Evolutionary conservation across 257 asterid species (phyloP).

Genomic region (Fraxinus quadrangulata): DNA sequence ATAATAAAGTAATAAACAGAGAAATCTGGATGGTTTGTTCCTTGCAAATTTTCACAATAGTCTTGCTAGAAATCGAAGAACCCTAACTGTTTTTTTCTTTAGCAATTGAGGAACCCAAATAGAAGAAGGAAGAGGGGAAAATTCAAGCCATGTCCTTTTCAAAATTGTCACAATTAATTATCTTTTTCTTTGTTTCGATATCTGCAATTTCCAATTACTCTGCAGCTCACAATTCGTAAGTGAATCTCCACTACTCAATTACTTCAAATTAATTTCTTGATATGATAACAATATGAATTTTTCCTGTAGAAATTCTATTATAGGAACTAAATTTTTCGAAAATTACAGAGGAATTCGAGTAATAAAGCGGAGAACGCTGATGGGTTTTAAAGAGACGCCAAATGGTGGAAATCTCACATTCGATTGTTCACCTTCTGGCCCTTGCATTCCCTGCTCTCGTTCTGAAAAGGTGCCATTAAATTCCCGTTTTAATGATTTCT

Average conservation of each 20-base stretch:
- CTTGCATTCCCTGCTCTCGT: slow-evolving; percentile 86
- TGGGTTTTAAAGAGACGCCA: slow-evolving; percentile 80
- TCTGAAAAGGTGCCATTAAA: slow-evolving; percentile 67
- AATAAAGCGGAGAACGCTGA: slow-evolving; percentile 48
- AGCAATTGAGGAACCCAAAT: not conserved
- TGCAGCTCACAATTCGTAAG: slow-evolving; percentile 48
- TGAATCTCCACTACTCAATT: not conserved
- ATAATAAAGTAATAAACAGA: not conserved
- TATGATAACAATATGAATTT: slow-evolving; percentile 10
- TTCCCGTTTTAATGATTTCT: not conserved
- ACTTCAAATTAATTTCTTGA: not conserved
- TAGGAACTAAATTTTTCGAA: slow-evolving; percentile 12
- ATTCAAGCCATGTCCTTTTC: no score
- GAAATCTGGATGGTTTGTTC: not conserved
- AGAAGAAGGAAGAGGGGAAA: not conserved
- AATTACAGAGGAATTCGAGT: slow-evolving; percentile 36
- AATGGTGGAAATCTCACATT: slow-evolving; percentile 78
- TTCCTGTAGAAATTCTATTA: slow-evolving; percentile 13
- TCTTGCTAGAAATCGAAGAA: not conserved
- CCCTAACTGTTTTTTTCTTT: not conserved
- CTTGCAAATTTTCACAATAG: not conserved
- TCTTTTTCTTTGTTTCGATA: no score
- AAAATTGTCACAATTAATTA: no score
- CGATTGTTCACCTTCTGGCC: slow-evolving; percentile 97
- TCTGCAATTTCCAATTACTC: slow-evolving; percentile 11